Percentiles rank a stretch among this genome's conserved stretches.
phyloP scores from a whole-genome alignment of 768 basidiomycete genomes.

The Tubosaeta brunneosetosa region DNA sequence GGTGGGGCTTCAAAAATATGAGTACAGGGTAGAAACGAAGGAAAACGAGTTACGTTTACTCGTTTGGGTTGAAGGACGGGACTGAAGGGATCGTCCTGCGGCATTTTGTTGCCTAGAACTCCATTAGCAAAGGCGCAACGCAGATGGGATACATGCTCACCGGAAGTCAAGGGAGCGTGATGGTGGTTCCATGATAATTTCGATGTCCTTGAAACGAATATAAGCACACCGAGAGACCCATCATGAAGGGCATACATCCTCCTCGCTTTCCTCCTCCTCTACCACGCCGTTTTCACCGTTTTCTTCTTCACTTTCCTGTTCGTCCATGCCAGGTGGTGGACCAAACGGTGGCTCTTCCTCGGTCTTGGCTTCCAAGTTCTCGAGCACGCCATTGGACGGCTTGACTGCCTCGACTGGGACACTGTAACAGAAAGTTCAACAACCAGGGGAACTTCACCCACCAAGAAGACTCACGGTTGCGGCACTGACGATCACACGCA shows the following conservation, averaged over 20 bases:
- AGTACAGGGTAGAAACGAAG: slow-evolving; percentile 5
- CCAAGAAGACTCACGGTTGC: slow-evolving; percentile 55
- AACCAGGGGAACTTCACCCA: slow-evolving; percentile 19
- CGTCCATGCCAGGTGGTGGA: slow-evolving; percentile 17
- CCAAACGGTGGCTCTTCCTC: slow-evolving; percentile 34
- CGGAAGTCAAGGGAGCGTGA: slow-evolving; percentile 72
- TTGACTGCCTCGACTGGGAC: slow-evolving; percentile 40
- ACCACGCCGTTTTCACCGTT: slow-evolving; percentile 38
- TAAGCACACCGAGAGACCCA: slow-evolving; percentile 3
- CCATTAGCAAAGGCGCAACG: neutral
- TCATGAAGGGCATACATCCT: slow-evolving; percentile 37
- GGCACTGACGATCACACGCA: slow-evolving; percentile 47
- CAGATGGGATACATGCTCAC: slow-evolving; percentile 32
- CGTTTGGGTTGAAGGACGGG: slow-evolving; percentile 30
- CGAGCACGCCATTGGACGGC: slow-evolving; percentile 46
- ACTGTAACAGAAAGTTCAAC: slow-evolving; percentile 27
- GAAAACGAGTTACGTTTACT: slow-evolving; percentile 26
- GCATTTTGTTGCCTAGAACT: slow-evolving; percentile 33
- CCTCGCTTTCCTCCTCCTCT: slow-evolving; percentile 44
- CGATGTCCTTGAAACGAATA: slow-evolving; percentile 57
- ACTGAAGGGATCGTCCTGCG: slow-evolving; percentile 26
- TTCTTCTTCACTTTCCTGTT: slow-evolving; percentile 30
- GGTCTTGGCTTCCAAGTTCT: slow-evolving; percentile 46
- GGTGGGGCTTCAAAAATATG: slow-evolving; percentile 30
- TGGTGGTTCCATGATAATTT: slow-evolving; percentile 85